A percentile compares a stretch with the other conserved stretches of the same genome.
phyloP scores from a whole-genome alignment of 371 early-diverging fungal species.

The Phascolomyces articulosus region DNA sequence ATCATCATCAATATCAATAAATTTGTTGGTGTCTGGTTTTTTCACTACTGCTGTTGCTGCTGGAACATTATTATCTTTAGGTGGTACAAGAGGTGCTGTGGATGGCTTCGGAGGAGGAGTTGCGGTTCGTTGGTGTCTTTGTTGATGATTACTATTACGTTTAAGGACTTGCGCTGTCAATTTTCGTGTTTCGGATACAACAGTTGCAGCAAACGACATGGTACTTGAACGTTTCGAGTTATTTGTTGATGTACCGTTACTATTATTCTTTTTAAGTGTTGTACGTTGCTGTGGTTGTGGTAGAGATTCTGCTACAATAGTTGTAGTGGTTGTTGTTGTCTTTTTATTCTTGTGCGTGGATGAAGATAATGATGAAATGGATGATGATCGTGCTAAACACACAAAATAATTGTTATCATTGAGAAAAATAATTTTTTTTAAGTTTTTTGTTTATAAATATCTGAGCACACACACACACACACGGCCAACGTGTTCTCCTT shows the following conservation, averaged over 20 bases:
- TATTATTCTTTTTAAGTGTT: not conserved
- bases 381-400: not conserved
- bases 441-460: too few relatives aligned
- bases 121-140: not conserved
- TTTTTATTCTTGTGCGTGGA: not conserved
- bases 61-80: not conserved
- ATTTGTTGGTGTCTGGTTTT: not conserved
- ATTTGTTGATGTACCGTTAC: not conserved
- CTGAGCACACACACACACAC: too few relatives aligned
- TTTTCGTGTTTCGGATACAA: constrained; percentile 10
- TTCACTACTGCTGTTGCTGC: not conserved
- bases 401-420: not conserved
- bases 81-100: constrained; percentile 2
- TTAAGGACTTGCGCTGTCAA: constrained; percentile 8
- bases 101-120: not conserved
- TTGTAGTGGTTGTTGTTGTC: not conserved
- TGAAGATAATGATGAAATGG: not conserved
- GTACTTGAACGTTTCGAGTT: constrained; percentile 8
- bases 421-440: too few relatives aligned
- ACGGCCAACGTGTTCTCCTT: too few relatives aligned
- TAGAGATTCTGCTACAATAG: not conserved
- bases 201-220: not conserved
- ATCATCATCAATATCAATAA: too few relatives aligned
- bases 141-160: not conserved
- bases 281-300: not conserved